Conservation (phyloP, 148 eudicot genomes). For the Silene conica region DNA sequence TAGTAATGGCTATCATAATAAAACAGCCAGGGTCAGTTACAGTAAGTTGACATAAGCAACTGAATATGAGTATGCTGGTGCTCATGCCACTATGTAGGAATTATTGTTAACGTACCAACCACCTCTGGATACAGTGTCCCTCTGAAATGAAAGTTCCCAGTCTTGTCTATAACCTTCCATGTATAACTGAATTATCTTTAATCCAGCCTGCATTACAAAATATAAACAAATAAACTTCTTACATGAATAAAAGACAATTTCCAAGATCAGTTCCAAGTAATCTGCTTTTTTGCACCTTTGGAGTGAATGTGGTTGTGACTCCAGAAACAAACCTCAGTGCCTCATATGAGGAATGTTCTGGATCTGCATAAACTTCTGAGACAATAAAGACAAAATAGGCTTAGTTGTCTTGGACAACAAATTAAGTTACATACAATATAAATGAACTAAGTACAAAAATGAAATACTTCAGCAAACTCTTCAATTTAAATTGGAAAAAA, state of each 20-base stretch:
- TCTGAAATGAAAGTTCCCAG: conserved; percentile 88
- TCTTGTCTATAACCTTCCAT: conserved; percentile 97
- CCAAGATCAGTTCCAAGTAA: background rate
- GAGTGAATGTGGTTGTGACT: conserved; percentile 76
- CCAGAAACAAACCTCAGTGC: conserved; percentile 85
- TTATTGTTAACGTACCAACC: conserved; percentile 68
- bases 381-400: conserved; percentile 15
- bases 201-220: conserved; percentile 57
- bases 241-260: conserved; percentile 6
- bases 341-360: conserved; percentile 60
- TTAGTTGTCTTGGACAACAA: background rate
- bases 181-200: conserved; percentile 87
- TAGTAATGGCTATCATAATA: background rate
- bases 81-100: conserved; percentile 11
- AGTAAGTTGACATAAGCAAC: background rate
- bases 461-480: background rate
- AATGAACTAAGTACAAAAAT: background rate
- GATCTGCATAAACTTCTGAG: conserved; percentile 96
- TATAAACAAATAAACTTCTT: conserved; percentile 2
- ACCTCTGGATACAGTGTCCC: conserved; percentile 85
- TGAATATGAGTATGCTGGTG: background rate
- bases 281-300: conserved; percentile 52
- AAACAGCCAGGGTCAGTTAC: background rate
- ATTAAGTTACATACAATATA: background rate
- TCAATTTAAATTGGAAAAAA: conserved; percentile 3